Conservation (phyloP, 108 stramenopile genomes). For the Cyclotella atomus region DNA sequence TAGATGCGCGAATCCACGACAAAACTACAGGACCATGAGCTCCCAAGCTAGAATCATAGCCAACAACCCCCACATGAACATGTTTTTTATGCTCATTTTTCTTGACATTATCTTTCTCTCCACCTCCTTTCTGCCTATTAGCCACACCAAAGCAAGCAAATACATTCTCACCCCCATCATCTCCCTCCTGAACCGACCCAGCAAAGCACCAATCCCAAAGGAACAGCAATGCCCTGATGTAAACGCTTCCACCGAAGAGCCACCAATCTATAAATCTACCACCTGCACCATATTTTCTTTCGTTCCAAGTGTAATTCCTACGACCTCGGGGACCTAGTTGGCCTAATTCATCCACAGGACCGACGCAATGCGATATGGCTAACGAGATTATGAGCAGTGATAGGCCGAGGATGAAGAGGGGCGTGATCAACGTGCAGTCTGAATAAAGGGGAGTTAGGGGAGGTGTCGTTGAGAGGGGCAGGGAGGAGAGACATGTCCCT, state of each 20-base stretch:
- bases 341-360: slow-evolving; percentile 24
- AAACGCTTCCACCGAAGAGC: slow-evolving; percentile 47
- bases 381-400: slow-evolving; percentile 17
- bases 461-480: neutral
- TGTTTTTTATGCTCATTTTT: neutral
- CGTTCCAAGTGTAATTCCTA: slow-evolving; percentile 41
- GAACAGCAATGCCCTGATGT: slow-evolving; percentile 23
- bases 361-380: slow-evolving; percentile 15
- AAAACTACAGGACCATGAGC: slow-evolving; percentile 63
- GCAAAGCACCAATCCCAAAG: slow-evolving; percentile 17
- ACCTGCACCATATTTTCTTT: slow-evolving; percentile 28
- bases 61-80: slow-evolving; percentile 54
- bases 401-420: slow-evolving; percentile 35
- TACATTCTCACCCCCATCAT: slow-evolving; percentile 36
- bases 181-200: neutral
- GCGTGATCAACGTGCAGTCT: slow-evolving; percentile 22
- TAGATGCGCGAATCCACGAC: slow-evolving; percentile 43
- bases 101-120: neutral
- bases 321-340: slow-evolving; percentile 31
- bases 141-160: slow-evolving; percentile 46
- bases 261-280: slow-evolving; percentile 45
- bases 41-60: slow-evolving; percentile 77
- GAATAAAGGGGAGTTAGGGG: slow-evolving; percentile 6
- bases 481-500: neutral
- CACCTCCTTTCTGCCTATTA: neutral